Conservation (phyloP, 768 basidiomycete genomes). For the Hortiboletus flavorubellus region DNA sequence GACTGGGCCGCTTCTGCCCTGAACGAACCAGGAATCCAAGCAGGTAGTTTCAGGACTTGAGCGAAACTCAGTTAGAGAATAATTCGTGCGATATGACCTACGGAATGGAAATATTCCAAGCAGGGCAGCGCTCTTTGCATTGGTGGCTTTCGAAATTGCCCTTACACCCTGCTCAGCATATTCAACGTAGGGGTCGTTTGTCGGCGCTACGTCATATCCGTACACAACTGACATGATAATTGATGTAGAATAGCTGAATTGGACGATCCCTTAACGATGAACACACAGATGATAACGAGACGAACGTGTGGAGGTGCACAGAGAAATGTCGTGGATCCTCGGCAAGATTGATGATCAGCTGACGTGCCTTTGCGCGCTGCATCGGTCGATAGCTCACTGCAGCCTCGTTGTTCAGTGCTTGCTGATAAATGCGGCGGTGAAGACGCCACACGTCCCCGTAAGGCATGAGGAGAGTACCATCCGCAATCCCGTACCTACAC, state of each 20-base stretch:
- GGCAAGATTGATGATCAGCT: slow-evolving; percentile 32
- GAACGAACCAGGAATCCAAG: slow-evolving; percentile 26
- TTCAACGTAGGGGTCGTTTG: slow-evolving; percentile 21
- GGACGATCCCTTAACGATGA: background rate
- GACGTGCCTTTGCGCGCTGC: slow-evolving; percentile 32
- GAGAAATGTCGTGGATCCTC: slow-evolving; percentile 25
- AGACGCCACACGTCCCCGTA: slow-evolving; percentile 41
- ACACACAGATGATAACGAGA: background rate
- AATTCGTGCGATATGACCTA: slow-evolving; percentile 8
- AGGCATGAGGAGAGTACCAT: slow-evolving; percentile 31
- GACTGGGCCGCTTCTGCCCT: slow-evolving; percentile 18
- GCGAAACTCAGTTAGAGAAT: background rate
- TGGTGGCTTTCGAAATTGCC: slow-evolving; percentile 13
- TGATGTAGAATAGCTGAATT: slow-evolving; percentile 25
- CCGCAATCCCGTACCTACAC: slow-evolving; percentile 33
- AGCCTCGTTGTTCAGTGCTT: slow-evolving; percentile 31
- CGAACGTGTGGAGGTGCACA: slow-evolving; percentile 26
- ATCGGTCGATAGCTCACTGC: slow-evolving; percentile 29
- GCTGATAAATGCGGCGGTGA: slow-evolving; percentile 34
- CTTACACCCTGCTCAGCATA: slow-evolving; percentile 17
- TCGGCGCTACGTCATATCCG: slow-evolving; percentile 19
- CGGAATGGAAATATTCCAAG: slow-evolving; percentile 26
- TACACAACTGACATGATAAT: slow-evolving; percentile 28
- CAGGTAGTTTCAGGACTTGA: slow-evolving; percentile 23
- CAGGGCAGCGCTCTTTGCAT: slow-evolving; percentile 22